Base-by-base conservation (phyloP, 116 monocot genomes). In the Iris pallida region DNA sequence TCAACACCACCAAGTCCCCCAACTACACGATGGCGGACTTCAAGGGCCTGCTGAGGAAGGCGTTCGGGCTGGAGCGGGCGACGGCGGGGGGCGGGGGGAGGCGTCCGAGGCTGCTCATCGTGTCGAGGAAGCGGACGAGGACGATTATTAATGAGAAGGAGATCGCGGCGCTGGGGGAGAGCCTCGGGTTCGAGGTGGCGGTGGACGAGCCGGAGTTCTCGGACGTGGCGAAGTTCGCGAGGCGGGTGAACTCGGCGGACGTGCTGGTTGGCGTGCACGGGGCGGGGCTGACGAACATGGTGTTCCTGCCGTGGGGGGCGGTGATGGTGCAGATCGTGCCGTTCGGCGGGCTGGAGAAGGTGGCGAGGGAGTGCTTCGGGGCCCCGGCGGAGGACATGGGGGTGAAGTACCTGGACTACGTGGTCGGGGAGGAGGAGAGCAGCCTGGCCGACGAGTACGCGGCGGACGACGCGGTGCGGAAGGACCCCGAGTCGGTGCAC, bases 181-280 rank as follows among this genome's bases (percentile, higher is more conserved):
- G 57, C 14, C 61, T 78, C 6, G 83, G 83, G 48, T 83, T 78
- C 53, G 71, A 78, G 20, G 83, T 75, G 47, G 20, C 46, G 16
- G 55, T 75, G 5, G 75, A 20, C 10, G 63, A 71, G 53, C 67
- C 79, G 5, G 67, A 66, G 20, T 45, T 42, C 41, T 55, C 66
- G 5, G 67, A 59, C 3, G 47, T 75, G 11, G 59, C 62, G 7
- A 57, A 71, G 60, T 79, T 83, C 8, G 79, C 83, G 0, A 20
- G 68, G 47, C 53, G 72, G n/a, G 83, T 83, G n/a, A 78, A 82
- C 59, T 69, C 78, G 0, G 64, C 64, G 12, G 73, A 73, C 42
- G 82, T 82, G 18, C 53, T 82, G 69, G 55, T 82, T 4, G 82
- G 82, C 5, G 82, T 77, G 20, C 82, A 82, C n/a, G 82, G 83